Evolutionary conservation across 768 basidiomycete genomes (phyloP).

Genomic region (Peribolospora baueri): DNA sequence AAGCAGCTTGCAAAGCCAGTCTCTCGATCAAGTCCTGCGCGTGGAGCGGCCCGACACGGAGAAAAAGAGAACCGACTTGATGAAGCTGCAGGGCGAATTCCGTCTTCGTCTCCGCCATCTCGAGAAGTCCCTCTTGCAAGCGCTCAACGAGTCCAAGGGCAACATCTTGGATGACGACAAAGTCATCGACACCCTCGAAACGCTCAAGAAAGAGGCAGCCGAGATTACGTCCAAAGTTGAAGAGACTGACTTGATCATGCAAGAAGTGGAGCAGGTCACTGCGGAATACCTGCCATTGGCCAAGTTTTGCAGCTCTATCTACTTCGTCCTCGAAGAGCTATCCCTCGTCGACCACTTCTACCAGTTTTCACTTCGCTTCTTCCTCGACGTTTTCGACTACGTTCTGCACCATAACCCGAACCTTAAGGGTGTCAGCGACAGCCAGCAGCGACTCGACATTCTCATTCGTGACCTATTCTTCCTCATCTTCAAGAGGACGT

Average conservation of each 20-base stretch:
- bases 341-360: conserved; percentile 92
- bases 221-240: conserved; percentile 89
- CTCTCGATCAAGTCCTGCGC: conserved; percentile 85
- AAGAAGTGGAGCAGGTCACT: conserved; percentile 85
- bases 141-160: conserved; percentile 83
- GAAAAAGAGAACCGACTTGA: conserved; percentile 76
- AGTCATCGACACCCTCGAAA: conserved; percentile 87
- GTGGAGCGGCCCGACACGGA: conserved; percentile 94
- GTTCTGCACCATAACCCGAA: conserved; percentile 80
- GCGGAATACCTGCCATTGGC: conserved; percentile 82
- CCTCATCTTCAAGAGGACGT: conserved; percentile 63
- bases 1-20: conserved; percentile 93
- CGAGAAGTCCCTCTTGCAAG: conserved; percentile 76
- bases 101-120: conserved; percentile 69
- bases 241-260: conserved; percentile 87
- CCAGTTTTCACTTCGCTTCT: conserved; percentile 90
- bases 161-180: conserved; percentile 98
- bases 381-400: conserved; percentile 95
- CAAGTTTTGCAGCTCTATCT: conserved; percentile 84
- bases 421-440: conserved; percentile 50
- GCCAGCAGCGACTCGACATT: conserved; percentile 47
- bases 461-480: conserved; percentile 73
- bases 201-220: conserved; percentile 81
- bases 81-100: conserved; percentile 98
- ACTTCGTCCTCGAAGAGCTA: conserved; percentile 88